These are phyloP conservation scores for Yamadazyma sp. DNA, from an alignment of 1,139 yeast genomes.

Conservation along the genomic window DNA sequence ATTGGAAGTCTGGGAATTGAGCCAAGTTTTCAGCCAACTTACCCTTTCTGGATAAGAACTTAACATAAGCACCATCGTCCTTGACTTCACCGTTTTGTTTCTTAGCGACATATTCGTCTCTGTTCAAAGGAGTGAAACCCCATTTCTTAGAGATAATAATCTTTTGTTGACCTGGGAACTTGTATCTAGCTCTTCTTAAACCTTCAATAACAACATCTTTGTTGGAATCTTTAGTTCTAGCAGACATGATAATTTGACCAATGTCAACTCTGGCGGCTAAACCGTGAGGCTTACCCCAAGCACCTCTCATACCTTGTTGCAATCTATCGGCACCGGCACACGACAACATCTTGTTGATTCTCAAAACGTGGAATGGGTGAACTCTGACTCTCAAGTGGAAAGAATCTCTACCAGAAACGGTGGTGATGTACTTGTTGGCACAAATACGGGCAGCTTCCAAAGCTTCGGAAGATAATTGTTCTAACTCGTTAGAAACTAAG, in stretches of 20 bases:
- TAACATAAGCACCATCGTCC: constrained; percentile 99
- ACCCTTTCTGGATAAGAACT: constrained; percentile 97
- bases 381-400: constrained; percentile 99
- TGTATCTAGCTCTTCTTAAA: constrained; percentile 99
- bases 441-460: constrained; percentile 99
- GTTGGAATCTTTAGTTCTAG: constrained; percentile 98
- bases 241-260: constrained; percentile 98
- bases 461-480: constrained; percentile 99
- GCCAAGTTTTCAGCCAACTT: constrained; percentile 86
- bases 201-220: constrained; percentile 97
- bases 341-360: constrained; percentile 99
- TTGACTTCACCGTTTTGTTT: constrained; percentile 97
- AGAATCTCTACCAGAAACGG: constrained; percentile 96
- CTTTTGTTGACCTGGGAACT: constrained; percentile 99
- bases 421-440: constrained; percentile 99
- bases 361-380: constrained; percentile 99
- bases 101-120: constrained; percentile 93
- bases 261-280: constrained; percentile 98
- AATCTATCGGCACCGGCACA: constrained; percentile 99
- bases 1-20: constrained; percentile 92
- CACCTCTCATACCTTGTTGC: constrained; percentile 99
- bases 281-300: constrained; percentile 99
- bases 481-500: constrained; percentile 98
- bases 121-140: constrained; percentile 99
- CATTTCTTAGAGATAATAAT: constrained; percentile 98